Evolutionary conservation across 495 filamentous ascomycete species (phyloP).

Genomic region (Penicillium simplicissimum): DNA sequence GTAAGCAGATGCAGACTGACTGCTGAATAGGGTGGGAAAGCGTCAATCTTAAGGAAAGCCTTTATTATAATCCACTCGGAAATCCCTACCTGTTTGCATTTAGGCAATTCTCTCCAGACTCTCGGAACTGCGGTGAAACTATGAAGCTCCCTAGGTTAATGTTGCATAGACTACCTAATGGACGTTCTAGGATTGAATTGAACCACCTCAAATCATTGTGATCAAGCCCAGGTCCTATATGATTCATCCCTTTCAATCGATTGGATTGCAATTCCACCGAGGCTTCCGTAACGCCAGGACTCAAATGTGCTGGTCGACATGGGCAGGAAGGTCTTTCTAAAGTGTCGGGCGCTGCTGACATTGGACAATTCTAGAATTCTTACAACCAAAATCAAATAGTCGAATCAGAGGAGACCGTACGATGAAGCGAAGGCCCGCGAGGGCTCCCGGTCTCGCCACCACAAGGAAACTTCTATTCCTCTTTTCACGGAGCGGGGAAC

Average conservation of each 20-base stretch:
- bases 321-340: not conserved
- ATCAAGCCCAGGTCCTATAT: not conserved
- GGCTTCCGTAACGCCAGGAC: not conserved
- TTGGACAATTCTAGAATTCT: not conserved
- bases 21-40: too few species aligned
- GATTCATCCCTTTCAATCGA: not conserved
- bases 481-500: not conserved
- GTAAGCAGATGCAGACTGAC: too few species aligned
- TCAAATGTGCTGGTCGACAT: not conserved
- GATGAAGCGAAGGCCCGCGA: not conserved
- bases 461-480: not conserved
- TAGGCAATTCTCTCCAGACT: too few species aligned
- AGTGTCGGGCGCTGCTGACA: not conserved
- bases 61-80: too few species aligned
- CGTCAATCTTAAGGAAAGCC: too few species aligned
- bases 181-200: too few species aligned
- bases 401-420: not conserved
- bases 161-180: too few species aligned
- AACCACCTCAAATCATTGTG: too few species aligned
- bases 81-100: too few species aligned
- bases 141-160: too few species aligned
- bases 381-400: not conserved
- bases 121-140: too few species aligned
- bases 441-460: not conserved
- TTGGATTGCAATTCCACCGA: not conserved